Evolutionary conservation across 257 asterid genomes (phyloP), one percentile per base, ranked within the genome.

Genomic region (Capsicum pubescens): DNA sequence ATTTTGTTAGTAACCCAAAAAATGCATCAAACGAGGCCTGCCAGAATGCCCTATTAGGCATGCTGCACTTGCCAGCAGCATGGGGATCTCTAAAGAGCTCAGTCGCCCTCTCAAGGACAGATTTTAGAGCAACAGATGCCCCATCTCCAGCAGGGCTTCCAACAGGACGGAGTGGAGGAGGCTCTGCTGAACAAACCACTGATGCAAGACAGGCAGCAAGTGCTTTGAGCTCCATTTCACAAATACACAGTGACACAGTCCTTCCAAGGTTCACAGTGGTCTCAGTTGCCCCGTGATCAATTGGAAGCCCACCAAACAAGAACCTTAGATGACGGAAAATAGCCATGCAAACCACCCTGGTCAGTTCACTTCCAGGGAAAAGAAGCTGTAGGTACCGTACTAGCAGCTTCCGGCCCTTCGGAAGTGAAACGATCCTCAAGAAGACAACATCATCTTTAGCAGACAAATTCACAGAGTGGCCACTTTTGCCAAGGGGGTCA

Each of bases 11-110:
- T 36, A 92, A 85, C 39, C 84, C 88, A 70, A 93, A 93, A 84
- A 93, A 93, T 4, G 95, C 97, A 84, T 93, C 95, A 76, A 93
- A 93, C 9, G 97, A 92, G 14, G 92, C 97, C 93, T 93, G 97
- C 97, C 97, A 93, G 80, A 93, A 91, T 11, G 88, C 87, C 81
- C 94, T 86, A 88, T 83, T 90, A 32, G 88, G 79, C 26, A 86
- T 39, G 79, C 90, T 89, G 90, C 96, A 92, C 70, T 84, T 89
- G 57, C 84, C 87, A 58, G 89, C 88, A 64, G 93, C 89, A 57
- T 84, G 88, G 17, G 94, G 95, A 81, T 90, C 93, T 10, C 92
- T 90, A 70, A 93, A 86, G 82, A 93, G 89, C 81, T 91, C 95
- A 48, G 97, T 93, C 46, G 95, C 95, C 89, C 92, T 87, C 61